Evolutionary conservation across 2,329 filamentous ascomycete genomes (phyloP), one percentile per base, ranked within the genome.

Genomic region (Pseudocercospora pini-densiflorae): DNA sequence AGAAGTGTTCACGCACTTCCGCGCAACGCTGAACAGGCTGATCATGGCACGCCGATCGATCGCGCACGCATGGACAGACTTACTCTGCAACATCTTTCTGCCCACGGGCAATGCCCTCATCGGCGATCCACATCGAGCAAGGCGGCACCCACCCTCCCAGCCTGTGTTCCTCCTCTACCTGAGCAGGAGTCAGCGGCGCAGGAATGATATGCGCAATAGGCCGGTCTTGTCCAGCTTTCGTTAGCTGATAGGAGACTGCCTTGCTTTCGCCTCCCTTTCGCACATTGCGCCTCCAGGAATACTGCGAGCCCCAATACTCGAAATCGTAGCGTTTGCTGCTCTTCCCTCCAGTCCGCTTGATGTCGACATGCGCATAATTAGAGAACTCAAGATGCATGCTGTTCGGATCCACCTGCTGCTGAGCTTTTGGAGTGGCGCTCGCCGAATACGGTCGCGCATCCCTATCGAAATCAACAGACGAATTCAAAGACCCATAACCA

Each of bases 361-460:
- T 82, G 70, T 97, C 92, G 47, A 98, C 89, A 73, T 95, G 93
- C 1, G 94, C 94, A 77, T 99, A 99, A 81, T 98, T 99, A 71
- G 93, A 96, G 78, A 97, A 99, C 77, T 98, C 94, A 36, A 99
- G 86, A 80, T 93, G 92, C 77, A 94, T 91, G 40, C 87, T 90
- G 78, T 97, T 93, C 31, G 61, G 63, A 6, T 64, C 55, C 14
- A 65, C 59, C 10, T 49, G 61, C 14, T 64, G 59, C 43, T 66
- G 62, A 7, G 61, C 29, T 27, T 61, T 65, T 6, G 63, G 47
- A 21, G 68, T 60, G n/a, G 62, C 40, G 36, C 59, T 54, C 19
- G 60, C 57, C 4, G 68, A 61, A 21, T 47, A 53, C 65, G 90
- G 92, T 19, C 92, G 87, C 59, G 77, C 77, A 81, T 78, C 72